These are phyloP conservation scores for Cardamine chenopodiifolia DNA, from an alignment of 345 rosid genomes.

Conservation along the genomic window DNA sequence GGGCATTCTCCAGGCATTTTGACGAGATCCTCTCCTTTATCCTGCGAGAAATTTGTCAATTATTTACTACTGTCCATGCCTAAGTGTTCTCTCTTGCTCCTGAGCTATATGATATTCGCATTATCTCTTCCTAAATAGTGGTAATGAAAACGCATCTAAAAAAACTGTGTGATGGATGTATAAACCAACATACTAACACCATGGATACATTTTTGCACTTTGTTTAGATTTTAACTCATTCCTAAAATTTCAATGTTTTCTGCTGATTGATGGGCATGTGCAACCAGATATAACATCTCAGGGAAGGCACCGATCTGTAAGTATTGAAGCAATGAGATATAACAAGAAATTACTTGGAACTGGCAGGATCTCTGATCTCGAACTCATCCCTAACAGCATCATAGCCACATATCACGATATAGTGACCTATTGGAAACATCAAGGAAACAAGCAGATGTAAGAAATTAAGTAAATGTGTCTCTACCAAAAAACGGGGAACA, in stretches of 20 bases:
- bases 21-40: conserved; percentile 63
- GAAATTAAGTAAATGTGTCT: not conserved
- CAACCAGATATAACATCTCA: conserved; percentile 12
- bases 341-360: conserved; percentile 61
- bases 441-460: conserved; percentile 2
- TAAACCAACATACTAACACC: conserved; percentile 3
- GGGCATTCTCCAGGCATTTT: conserved; percentile 71
- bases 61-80: not conserved
- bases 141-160: conserved; percentile 1
- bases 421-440: conserved; percentile 65
- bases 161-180: conserved; percentile 6
- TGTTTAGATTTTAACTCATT: not conserved
- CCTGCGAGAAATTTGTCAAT: conserved; percentile 43
- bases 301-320: not conserved
- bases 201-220: not conserved
- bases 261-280: no score
- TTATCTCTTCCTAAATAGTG: not conserved
- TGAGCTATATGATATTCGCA: not conserved
- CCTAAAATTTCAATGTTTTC: no score
- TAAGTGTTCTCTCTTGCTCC: not conserved
- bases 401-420: conserved; percentile 87
- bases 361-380: conserved; percentile 97
- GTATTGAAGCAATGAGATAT: conserved; percentile 4
- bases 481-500: not conserved
- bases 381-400: conserved; percentile 75